Conservation (phyloP, 2,329 filamentous ascomycete species). For the Aspergillus brunneoviolaceus region DNA sequence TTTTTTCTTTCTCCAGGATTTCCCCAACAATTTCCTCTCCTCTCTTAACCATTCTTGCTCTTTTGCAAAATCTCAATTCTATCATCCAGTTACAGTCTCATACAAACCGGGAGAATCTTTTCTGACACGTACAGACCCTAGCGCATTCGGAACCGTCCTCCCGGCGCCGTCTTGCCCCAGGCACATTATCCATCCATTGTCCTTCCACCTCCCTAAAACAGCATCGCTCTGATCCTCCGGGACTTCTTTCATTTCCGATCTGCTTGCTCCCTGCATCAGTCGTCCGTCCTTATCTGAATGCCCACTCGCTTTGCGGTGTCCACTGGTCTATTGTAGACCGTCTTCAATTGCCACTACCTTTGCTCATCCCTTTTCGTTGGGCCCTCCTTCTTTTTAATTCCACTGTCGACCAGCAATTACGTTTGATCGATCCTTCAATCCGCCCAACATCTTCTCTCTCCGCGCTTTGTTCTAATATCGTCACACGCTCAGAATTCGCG, state of each 20-base stretch:
- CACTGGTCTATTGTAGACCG: constrained; percentile 10
- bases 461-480: neutral
- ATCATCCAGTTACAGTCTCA: neutral
- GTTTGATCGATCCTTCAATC: neutral
- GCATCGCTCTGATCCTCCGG: constrained; percentile 3
- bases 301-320: constrained; percentile 6
- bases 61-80: neutral
- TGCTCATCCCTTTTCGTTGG: neutral
- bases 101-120: constrained; percentile 3
- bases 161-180: constrained; percentile 25
- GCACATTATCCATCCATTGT: constrained; percentile 3
- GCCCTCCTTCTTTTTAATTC: neutral
- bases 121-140: constrained; percentile 17
- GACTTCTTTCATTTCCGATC: constrained; percentile 9
- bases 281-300: constrained; percentile 6
- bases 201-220: constrained; percentile 16
- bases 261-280: constrained; percentile 4
- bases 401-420: constrained; percentile 4
- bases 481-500: neutral
- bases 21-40: too few relatives aligned
- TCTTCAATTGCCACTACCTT: neutral
- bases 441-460: neutral
- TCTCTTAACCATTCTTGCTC: too few relatives aligned
- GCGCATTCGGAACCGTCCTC: constrained; percentile 22
- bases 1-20: neutral